A percentile compares a stretch with the other conserved stretches of the same genome.
phyloP scores from a whole-genome alignment of 169 alveolate species.

The Eimeria zaria region DNA sequence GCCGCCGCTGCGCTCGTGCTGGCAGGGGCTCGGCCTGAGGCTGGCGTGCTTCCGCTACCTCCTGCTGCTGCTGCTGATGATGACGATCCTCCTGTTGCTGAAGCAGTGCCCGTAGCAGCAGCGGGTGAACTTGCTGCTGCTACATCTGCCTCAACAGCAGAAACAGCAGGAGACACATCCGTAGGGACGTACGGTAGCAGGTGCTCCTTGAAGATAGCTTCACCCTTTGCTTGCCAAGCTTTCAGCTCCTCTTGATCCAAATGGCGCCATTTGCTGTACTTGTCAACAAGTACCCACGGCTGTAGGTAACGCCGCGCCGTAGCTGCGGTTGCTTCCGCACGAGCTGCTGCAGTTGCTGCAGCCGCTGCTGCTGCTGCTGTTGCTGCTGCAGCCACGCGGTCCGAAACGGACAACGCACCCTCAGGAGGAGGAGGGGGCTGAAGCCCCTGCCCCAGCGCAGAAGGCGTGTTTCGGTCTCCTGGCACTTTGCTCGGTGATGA shows the following conservation, averaged over 20 bases:
- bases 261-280: conserved; percentile 44
- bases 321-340: conserved; percentile 52
- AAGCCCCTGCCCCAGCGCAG: conserved; percentile 20
- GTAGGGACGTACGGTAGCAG: conserved; percentile 41
- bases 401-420: conserved; percentile 45
- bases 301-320: conserved; percentile 35
- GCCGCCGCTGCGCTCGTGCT: conserved; percentile 4
- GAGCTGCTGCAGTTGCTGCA: conserved; percentile 50
- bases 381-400: conserved; percentile 72
- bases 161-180: conserved; percentile 36
- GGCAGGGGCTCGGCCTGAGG: conserved; percentile 15
- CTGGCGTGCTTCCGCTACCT: conserved; percentile 32
- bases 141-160: conserved; percentile 36
- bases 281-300: conserved; percentile 52
- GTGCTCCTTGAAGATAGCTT: conserved; percentile 25
- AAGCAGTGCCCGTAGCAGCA: conserved; percentile 4
- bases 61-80: conserved; percentile 9
- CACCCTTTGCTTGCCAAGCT: conserved; percentile 16
- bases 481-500: not conserved
- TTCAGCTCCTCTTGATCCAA: conserved; percentile 10
- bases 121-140: not conserved
- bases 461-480: conserved; percentile 9
- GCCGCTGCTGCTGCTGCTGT: conserved; percentile 76
- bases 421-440: not conserved
- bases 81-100: conserved; percentile 19